These are phyloP conservation scores for Cryphonectria radicalis DNA, from an alignment of 2,329 filamentous ascomycete genomes.

Conservation along the genomic window DNA sequence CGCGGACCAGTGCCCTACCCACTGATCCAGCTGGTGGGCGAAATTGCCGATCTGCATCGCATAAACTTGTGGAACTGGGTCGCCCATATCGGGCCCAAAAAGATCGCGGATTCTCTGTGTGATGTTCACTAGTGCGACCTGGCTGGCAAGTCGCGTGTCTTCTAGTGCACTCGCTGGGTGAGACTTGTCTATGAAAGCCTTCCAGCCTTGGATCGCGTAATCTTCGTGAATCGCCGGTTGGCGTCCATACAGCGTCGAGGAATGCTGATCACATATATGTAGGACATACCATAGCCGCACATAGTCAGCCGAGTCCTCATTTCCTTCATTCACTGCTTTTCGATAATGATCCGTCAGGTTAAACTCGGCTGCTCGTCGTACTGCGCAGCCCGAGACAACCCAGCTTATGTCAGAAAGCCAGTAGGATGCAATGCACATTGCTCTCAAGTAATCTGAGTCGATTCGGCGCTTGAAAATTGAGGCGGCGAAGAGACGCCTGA, in stretches of 20 bases:
- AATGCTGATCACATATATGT: constrained; percentile 65
- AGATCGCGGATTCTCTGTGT: not conserved
- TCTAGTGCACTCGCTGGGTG: not conserved
- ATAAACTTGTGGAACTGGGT: not conserved
- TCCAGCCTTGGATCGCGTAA: not conserved
- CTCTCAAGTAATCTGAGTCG: constrained; percentile 18
- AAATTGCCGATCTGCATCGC: not conserved
- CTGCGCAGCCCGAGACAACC: constrained; percentile 22
- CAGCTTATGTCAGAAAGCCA: constrained; percentile 25
- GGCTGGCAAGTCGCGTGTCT: not conserved
- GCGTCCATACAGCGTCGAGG: constrained; percentile 64
- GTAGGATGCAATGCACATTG: constrained; percentile 25
- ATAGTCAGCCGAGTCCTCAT: constrained; percentile 53
- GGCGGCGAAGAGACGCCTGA: not conserved
- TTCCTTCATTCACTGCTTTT: constrained; percentile 21
- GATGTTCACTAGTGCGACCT: not conserved
- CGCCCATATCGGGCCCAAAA: not conserved
- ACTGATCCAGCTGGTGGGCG: not conserved
- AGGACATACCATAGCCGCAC: constrained; percentile 66
- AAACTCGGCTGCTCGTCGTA: constrained; percentile 10
- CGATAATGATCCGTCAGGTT: not conserved
- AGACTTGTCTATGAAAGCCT: not conserved
- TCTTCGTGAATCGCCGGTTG: constrained; percentile 56
- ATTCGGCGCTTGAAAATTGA: constrained; percentile 15
- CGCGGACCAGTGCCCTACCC: not conserved